Evolutionary conservation across 2,329 filamentous ascomycete species (phyloP), one percentile per base, ranked within the genome.

Genomic region (Cladophialophora chaetospira): DNA sequence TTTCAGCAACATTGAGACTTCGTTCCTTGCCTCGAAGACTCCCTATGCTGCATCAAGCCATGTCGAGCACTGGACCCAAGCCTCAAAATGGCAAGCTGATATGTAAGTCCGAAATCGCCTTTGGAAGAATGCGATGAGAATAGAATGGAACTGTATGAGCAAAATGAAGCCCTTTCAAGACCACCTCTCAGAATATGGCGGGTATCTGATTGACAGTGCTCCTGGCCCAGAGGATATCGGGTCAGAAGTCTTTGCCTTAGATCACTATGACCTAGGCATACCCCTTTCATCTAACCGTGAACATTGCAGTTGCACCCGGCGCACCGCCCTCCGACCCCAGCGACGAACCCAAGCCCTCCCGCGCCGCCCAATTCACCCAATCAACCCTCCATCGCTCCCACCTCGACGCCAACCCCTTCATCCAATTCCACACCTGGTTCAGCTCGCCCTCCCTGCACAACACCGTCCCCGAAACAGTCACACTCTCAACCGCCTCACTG

Each of bases 381-480:
- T 83, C 82, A 65, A 78, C 79, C 1, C 83, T 96, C 26, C 77
- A 80, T 31, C 79, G 77, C 44, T 67, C 72, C 1, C 82, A 90
- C 68, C 84, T 95, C 66, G 68, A 79, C 1, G 54, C 76, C 6
- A 81, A 81, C 53, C 94, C 94, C 0, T 84, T 93, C 56, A 78
- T 79, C 28, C 94, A 97, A 77, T 99, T 97, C 79, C 83, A 96
- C 77, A 73, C 76, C 60, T 99, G 94, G 94, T 99, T 96, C 81
- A 80, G 82, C 10, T 81, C 86, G 58, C 89, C 92, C 0, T 83
- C 87, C 61, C 69, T 79, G 4, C 68, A 76, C 8, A 82, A 91
- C 44, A 77, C 85, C 43, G 88, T 95, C 65, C 92, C 93, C 1
- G 94, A 99, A 74, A 89, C 94, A 1, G 91, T 91, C 68, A 91